A percentile compares a stretch with the other conserved stretches of the same genome.
Evolutionary conservation across 2,329 filamentous ascomycete species (phyloP).

Genomic region (Colletotrichum scovillei): DNA sequence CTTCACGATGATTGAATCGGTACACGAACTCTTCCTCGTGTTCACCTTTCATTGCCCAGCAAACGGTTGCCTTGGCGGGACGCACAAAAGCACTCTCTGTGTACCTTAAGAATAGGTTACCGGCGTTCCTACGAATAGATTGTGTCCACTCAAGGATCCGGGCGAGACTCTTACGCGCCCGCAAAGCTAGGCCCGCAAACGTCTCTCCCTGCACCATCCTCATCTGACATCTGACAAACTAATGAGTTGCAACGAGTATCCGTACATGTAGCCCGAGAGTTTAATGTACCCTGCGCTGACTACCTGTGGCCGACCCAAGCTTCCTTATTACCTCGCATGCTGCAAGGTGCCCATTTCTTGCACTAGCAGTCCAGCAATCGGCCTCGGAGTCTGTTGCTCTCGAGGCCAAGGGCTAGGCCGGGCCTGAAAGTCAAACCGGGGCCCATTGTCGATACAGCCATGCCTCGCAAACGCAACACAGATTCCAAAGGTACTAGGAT

Average conservation of each 20-base stretch:
- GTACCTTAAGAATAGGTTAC: too few relatives aligned
- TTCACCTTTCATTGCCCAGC: neutral
- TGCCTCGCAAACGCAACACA: neutral
- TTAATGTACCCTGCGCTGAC: neutral
- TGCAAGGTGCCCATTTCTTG: neutral
- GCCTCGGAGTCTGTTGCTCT: neutral
- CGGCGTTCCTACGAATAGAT: too few relatives aligned
- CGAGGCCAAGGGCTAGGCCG: neutral
- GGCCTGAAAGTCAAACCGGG: neutral
- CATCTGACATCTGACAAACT: conserved; percentile 27
- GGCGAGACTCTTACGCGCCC: conserved; percentile 22
- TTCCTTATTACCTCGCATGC: neutral
- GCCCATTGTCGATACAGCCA: neutral
- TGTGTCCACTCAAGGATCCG: conserved; percentile 6
- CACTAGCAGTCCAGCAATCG: neutral
- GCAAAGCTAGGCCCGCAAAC: conserved; percentile 4
- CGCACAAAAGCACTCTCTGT: neutral
- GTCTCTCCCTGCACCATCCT: conserved; percentile 4
- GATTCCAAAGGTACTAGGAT: neutral
- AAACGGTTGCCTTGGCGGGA: conserved; percentile 1
- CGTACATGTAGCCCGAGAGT: conserved; percentile 23
- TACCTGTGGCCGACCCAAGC: neutral
- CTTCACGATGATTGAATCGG: neutral
- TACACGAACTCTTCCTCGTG: neutral
- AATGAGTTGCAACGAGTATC: conserved; percentile 15